Evolutionary conservation across 192 early-diverging fungal genomes (phyloP).

Genomic region (Mortierella antarctica): DNA sequence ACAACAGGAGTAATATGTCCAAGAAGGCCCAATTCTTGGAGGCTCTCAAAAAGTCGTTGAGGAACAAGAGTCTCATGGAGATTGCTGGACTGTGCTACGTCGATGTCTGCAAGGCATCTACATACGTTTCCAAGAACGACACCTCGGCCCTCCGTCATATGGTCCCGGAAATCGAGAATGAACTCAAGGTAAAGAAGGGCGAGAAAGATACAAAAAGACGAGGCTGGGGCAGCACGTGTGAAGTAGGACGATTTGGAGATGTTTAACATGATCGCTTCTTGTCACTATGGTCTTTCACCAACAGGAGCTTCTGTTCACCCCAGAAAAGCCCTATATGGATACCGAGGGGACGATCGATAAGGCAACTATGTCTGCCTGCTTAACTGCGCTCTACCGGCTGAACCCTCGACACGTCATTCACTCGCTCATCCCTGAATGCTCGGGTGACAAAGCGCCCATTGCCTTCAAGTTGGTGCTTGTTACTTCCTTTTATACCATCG

Average conservation of each 20-base stretch:
- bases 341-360: slow-evolving; percentile 80
- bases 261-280: not conserved
- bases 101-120: slow-evolving; percentile 78
- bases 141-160: slow-evolving; percentile 70
- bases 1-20: slow-evolving; percentile 36
- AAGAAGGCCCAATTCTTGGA: slow-evolving; percentile 66
- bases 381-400: slow-evolving; percentile 82
- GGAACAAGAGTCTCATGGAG: slow-evolving; percentile 67
- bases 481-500: slow-evolving; percentile 77
- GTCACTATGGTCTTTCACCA: not conserved
- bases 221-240: no score
- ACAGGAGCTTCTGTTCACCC: slow-evolving; percentile 76
- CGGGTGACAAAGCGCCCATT: slow-evolving; percentile 74
- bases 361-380: slow-evolving; percentile 76
- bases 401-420: slow-evolving; percentile 81
- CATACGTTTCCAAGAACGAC: slow-evolving; percentile 73
- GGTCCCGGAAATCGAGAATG: slow-evolving; percentile 79
- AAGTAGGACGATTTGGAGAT: not conserved
- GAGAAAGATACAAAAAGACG: no score
- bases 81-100: slow-evolving; percentile 78
- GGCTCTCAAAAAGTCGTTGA: slow-evolving; percentile 63
- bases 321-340: slow-evolving; percentile 56
- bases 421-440: slow-evolving; percentile 74
- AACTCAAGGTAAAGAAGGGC: slow-evolving; percentile 67
- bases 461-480: slow-evolving; percentile 86